phyloP scores from a whole-genome alignment of 2,329 filamentous ascomycete species.

The Chalara sp. region DNA sequence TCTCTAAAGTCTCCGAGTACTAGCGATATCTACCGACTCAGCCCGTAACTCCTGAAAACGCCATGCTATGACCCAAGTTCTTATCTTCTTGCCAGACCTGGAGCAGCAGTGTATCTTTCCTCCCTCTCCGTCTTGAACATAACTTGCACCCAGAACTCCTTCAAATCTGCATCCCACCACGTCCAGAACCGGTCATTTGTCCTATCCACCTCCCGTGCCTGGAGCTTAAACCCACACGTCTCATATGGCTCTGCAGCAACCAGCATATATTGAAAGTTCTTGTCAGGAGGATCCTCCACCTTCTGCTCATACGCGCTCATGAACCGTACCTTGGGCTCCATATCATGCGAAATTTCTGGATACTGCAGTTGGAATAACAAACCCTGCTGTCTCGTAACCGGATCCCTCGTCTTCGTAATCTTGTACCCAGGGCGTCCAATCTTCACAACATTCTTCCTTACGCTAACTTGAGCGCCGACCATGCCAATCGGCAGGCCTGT shows the following conservation, averaged over 20 bases:
- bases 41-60: conserved; percentile 1
- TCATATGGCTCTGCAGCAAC: conserved; percentile 97
- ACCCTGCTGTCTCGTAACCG: conserved; percentile 80
- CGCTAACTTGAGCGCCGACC: conserved; percentile 52
- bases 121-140: conserved; percentile 98
- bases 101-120: conserved; percentile 70
- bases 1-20: too few relatives aligned
- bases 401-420: conserved; percentile 92
- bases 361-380: conserved; percentile 95
- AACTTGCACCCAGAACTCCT: conserved; percentile 96
- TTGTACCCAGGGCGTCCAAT: conserved; percentile 96
- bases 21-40: too few relatives aligned
- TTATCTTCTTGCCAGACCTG: conserved; percentile 41
- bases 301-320: conserved; percentile 98
- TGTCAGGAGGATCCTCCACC: conserved; percentile 84
- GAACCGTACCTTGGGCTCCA: conserved; percentile 80
- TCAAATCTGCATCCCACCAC: conserved; percentile 92
- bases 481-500: conserved; percentile 69
- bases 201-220: conserved; percentile 86
- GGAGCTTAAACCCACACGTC: conserved; percentile 93
- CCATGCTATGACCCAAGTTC: neutral
- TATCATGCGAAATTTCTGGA: conserved; percentile 74
- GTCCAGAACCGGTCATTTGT: conserved; percentile 83
- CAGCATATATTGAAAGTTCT: conserved; percentile 88
- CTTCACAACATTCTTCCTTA: conserved; percentile 83